Conservation (phyloP, 1,139 yeast species). For the Lodderomyces metapsilosis region DNA sequence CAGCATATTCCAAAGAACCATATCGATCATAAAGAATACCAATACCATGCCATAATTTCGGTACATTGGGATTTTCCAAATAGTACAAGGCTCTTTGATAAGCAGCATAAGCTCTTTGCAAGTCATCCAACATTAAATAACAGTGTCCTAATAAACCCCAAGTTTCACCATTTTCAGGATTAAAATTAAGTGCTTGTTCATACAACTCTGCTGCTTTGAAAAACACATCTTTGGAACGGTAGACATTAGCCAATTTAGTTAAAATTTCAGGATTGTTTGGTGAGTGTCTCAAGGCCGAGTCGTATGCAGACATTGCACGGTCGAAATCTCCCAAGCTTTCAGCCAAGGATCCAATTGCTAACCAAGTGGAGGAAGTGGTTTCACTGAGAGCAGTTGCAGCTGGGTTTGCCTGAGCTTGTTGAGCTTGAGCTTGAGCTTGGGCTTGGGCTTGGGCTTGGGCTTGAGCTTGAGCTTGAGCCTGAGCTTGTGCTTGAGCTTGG, state of each 20-base stretch:
- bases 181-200: constrained; percentile 77
- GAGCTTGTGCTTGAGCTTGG: constrained; percentile 12
- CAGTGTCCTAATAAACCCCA: constrained; percentile 99
- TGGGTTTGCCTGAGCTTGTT: constrained; percentile 3
- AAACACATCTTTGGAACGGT: constrained; percentile 85
- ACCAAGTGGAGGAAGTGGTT: constrained; percentile 89
- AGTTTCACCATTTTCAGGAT: constrained; percentile 90
- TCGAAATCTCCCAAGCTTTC: constrained; percentile 88
- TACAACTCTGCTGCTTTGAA: constrained; percentile 92
- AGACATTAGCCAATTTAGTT: constrained; percentile 82
- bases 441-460: constrained; percentile 11
- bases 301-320: constrained; percentile 85
- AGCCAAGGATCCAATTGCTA: constrained; percentile 87
- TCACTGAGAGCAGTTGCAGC: constrained; percentile 37
- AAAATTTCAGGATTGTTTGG: constrained; percentile 85
- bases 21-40: constrained; percentile 94
- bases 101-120: constrained; percentile 93
- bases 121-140: constrained; percentile 92
- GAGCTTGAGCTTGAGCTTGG: constrained; percentile 4
- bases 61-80: constrained; percentile 90
- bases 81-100: constrained; percentile 94
- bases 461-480: constrained; percentile 11
- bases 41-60: constrained; percentile 97
- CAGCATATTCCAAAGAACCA: constrained; percentile 95
- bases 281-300: constrained; percentile 82